phyloP scores from a whole-genome alignment of 495 filamentous ascomycete species.

The Parathielavia appendiculata region DNA sequence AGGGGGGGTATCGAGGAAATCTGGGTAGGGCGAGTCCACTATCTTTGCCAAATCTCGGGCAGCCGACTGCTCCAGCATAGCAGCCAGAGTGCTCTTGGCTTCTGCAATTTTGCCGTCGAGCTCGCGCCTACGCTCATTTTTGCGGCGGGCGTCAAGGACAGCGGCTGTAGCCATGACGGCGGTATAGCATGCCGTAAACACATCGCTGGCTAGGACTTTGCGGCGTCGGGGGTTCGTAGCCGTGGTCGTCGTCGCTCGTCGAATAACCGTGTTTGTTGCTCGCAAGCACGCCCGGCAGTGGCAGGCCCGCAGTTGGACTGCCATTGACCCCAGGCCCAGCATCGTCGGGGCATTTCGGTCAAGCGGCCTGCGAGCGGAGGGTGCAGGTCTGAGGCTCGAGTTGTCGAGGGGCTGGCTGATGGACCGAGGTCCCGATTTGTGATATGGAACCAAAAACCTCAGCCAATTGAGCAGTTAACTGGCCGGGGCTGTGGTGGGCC shows the following conservation, averaged over 20 bases:
- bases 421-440: slow-evolving; percentile 1
- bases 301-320: slow-evolving; percentile 58
- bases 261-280: slow-evolving; percentile 38
- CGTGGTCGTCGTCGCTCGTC: slow-evolving; percentile 12
- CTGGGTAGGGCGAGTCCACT: slow-evolving; percentile 5
- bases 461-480: slow-evolving; percentile 16
- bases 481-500: not conserved
- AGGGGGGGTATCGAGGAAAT: not conserved
- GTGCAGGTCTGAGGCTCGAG: not conserved
- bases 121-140: slow-evolving; percentile 55
- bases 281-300: slow-evolving; percentile 60
- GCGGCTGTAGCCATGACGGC: slow-evolving; percentile 69
- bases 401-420: slow-evolving; percentile 4
- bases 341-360: slow-evolving; percentile 48
- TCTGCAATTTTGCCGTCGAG: slow-evolving; percentile 56
- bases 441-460: not conserved
- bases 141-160: slow-evolving; percentile 57
- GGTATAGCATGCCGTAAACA: slow-evolving; percentile 66
- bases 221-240: slow-evolving; percentile 41
- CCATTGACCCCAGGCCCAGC: slow-evolving; percentile 67
- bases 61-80: slow-evolving; percentile 17
- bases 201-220: slow-evolving; percentile 52
- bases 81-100: slow-evolving; percentile 27
- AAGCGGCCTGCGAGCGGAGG: slow-evolving; percentile 12
- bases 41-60: slow-evolving; percentile 23